Evolutionary conservation across 2,329 filamentous ascomycete genomes (phyloP), one percentile per base, ranked within the genome.

Genomic region (Neofusicoccum cordaticola): DNA sequence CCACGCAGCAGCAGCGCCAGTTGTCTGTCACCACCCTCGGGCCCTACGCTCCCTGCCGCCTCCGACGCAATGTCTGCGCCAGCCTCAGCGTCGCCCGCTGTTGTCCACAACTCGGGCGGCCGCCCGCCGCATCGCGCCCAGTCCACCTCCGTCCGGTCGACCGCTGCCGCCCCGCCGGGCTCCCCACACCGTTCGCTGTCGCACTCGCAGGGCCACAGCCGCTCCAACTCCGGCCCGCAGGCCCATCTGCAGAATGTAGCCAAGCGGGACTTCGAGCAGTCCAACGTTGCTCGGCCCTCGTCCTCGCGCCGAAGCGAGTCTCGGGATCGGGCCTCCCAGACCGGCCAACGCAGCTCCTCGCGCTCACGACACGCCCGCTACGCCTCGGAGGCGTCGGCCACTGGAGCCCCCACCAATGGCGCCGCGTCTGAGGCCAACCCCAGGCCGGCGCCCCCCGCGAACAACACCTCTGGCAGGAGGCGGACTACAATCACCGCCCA

Each of bases 401-500:
- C 71, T 57, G 73, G 73, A 58, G 73, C 72, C 67, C 69, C 72
- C 66, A 74, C 71, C 71, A 78, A 78, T 66, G 76, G 75, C 62
- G 71, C 74, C 68, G 71, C 75, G 56, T 64, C 71, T 50, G 75
- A 78, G 39, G 8, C 35, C 48, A 44, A 12, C 6, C 50, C 45
- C 15, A 64, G 58, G 8, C 64, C 37, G 19, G 60, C 52, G 17
- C 50, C 57, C 12, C 13, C 64, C 15, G 41, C 41, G 17, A 63
- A 51, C 39, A 64, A 66, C 60, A 64, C 50, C 31, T 63, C 45
- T 61, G 58, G 64, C 51, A 56, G 83, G 63, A 80, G 87, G 69
- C 80, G 88, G 72, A 97, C 94, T 12, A 94, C 91, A 45, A 96
- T 99, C 74, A 91, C 91, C 60, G 93, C 93, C 2, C 93, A 65